phyloP scores from a whole-genome alignment of 1,284 basidiomycete genomes.

The Fomitopsis palustris region DNA sequence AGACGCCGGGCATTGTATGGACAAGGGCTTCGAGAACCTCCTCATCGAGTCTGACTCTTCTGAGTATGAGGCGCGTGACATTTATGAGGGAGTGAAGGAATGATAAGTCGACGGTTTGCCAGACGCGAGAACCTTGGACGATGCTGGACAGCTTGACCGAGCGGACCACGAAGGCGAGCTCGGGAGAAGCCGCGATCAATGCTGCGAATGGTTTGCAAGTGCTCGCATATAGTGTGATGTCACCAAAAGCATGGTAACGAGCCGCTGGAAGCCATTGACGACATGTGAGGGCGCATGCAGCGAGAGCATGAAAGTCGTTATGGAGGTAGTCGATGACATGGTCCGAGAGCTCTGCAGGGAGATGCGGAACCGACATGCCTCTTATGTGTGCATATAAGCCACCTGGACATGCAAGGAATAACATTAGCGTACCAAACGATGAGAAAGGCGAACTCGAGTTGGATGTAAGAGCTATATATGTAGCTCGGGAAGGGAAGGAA shows the following conservation, averaged over 20 bases:
- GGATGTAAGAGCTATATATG: too few species aligned
- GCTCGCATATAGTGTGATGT: background rate
- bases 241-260: constrained; percentile 26
- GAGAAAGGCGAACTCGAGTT: too few species aligned
- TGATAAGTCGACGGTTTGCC: background rate
- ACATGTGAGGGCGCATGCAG: constrained; percentile 13
- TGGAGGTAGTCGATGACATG: constrained; percentile 21
- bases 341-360: constrained; percentile 20
- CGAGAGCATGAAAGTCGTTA: constrained; percentile 16
- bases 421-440: too few species aligned
- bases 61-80: background rate
- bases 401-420: too few species aligned
- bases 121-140: background rate
- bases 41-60: background rate
- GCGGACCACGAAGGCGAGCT: background rate
- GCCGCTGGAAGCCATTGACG: constrained; percentile 18
- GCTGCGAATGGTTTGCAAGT: background rate
- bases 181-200: background rate
- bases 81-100: background rate
- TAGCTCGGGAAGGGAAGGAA: too few species aligned
- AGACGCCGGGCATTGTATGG: background rate
- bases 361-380: background rate
- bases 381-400: too few species aligned
- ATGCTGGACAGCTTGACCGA: background rate
- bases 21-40: background rate